These are phyloP conservation scores for Tylopilus sp. DNA, from an alignment of 1,284 basidiomycete genomes.

Conservation along the genomic window DNA sequence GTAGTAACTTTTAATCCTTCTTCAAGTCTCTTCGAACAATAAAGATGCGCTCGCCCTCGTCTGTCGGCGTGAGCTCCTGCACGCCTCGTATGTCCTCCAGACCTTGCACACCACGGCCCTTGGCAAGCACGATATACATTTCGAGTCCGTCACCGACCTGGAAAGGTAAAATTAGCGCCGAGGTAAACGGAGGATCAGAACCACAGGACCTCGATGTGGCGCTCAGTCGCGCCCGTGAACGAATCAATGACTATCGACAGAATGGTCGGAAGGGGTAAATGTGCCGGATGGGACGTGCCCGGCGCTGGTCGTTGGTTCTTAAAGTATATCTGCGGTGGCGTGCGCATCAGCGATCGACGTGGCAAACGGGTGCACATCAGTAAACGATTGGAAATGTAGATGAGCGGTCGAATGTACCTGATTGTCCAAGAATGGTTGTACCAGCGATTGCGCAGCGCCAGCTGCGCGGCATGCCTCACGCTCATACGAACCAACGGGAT, in stretches of 20 bases:
- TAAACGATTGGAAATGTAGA: slow-evolving; percentile 40
- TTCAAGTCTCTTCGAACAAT: slow-evolving; percentile 71
- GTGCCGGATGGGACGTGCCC: slow-evolving; percentile 68
- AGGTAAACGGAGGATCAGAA: slow-evolving; percentile 5
- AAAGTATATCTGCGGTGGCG: slow-evolving; percentile 78
- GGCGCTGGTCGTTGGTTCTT: slow-evolving; percentile 80
- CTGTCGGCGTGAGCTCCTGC: slow-evolving; percentile 56
- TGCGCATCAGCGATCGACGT: background rate
- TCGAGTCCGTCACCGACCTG: slow-evolving; percentile 94
- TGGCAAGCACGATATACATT: slow-evolving; percentile 80
- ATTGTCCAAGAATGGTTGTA: slow-evolving; percentile 96
- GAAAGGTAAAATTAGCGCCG: slow-evolving; percentile 14
- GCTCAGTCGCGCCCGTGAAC: slow-evolving; percentile 90
- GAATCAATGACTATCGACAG: slow-evolving; percentile 88
- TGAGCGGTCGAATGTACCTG: slow-evolving; percentile 55
- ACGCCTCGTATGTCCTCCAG: slow-evolving; percentile 56
- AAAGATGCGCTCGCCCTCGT: slow-evolving; percentile 70
- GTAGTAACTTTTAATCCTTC: slow-evolving; percentile 57
- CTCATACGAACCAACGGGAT: slow-evolving; percentile 94
- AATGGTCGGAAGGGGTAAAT: slow-evolving; percentile 78
- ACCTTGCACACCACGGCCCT: slow-evolving; percentile 60
- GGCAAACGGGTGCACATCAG: slow-evolving; percentile 42
- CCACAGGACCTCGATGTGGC: slow-evolving; percentile 82
- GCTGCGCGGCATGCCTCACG: slow-evolving; percentile 92
- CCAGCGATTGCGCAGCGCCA: slow-evolving; percentile 84